Percentiles rank a stretch among this genome's conserved stretches.
phyloP scores from a whole-genome alignment of 352 stramenopile genomes.

The Globisporangium abappressorium region DNA sequence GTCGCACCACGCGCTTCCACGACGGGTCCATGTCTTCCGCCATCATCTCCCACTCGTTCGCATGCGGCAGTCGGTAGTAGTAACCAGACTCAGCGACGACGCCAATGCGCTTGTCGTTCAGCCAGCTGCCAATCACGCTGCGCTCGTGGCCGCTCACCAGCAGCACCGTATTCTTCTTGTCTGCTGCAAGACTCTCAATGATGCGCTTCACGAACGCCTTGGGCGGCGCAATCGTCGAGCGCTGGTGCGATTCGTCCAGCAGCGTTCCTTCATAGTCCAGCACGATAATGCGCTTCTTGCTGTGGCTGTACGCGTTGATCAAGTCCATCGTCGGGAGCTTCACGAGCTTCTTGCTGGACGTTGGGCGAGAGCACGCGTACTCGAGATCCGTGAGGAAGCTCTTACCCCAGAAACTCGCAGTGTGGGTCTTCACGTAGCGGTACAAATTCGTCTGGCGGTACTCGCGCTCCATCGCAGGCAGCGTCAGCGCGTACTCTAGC shows the following conservation, averaged over 20 bases:
- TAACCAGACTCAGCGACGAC: slow-evolving; percentile 72
- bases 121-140: slow-evolving; percentile 86
- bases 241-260: slow-evolving; percentile 14
- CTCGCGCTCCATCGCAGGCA: slow-evolving; percentile 78
- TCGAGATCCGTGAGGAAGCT: slow-evolving; percentile 74
- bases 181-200: slow-evolving; percentile 26
- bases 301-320: slow-evolving; percentile 52
- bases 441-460: slow-evolving; percentile 88
- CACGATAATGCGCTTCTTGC: slow-evolving; percentile 84
- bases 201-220: slow-evolving; percentile 53
- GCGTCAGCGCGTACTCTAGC: slow-evolving; percentile 79
- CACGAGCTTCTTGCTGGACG: slow-evolving; percentile 45
- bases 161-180: slow-evolving; percentile 71
- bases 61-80: slow-evolving; percentile 67
- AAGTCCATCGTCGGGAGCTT: slow-evolving; percentile 61
- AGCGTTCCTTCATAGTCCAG: slow-evolving; percentile 87
- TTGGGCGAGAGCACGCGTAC: slow-evolving; percentile 32
- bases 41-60: slow-evolving; percentile 72
- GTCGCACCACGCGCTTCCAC: slow-evolving; percentile 75
- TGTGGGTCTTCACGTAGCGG: slow-evolving; percentile 85
- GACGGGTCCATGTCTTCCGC: slow-evolving; percentile 50
- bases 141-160: slow-evolving; percentile 73
- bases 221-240: slow-evolving; percentile 36
- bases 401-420: slow-evolving; percentile 77
- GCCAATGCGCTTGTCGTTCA: slow-evolving; percentile 69